Evolutionary conservation across 176 grass and related monocot species (phyloP).

Genomic region (Tuctoria greenei): DNA sequence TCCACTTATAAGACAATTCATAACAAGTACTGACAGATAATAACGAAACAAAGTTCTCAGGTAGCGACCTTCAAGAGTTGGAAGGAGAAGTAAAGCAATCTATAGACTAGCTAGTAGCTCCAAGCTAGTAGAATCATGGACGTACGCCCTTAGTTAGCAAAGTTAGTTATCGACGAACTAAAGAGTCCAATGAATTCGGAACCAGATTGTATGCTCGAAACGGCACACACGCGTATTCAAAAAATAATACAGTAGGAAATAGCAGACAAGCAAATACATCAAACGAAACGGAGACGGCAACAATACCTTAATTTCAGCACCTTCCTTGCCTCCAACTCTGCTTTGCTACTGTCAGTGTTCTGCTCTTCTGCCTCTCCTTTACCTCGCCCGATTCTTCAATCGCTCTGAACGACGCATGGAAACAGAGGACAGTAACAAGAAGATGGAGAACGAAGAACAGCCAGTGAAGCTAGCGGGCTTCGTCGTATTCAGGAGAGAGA

Average conservation of each 20-base stretch:
- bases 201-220: not conserved
- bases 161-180: not conserved
- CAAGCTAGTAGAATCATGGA: not conserved
- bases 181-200: not conserved
- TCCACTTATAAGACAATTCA: not conserved
- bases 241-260: no score
- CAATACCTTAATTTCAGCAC: conserved; percentile 6
- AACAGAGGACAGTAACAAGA: not conserved
- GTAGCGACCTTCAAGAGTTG: not conserved
- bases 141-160: not conserved
- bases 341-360: not conserved
- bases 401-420: not conserved
- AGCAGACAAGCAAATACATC: not conserved
- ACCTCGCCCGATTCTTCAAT: not conserved
- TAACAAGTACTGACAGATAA: not conserved
- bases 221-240: not conserved
- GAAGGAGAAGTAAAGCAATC: not conserved
- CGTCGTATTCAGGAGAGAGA: no score
- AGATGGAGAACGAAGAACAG: not conserved
- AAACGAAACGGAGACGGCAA: not conserved
- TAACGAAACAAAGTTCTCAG: not conserved
- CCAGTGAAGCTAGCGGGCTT: not conserved
- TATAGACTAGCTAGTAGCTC: not conserved
- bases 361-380: not conserved
- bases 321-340: not conserved